Conservation (phyloP, 2,329 filamentous ascomycete genomes). For the Chalaropsis ovoidea region DNA sequence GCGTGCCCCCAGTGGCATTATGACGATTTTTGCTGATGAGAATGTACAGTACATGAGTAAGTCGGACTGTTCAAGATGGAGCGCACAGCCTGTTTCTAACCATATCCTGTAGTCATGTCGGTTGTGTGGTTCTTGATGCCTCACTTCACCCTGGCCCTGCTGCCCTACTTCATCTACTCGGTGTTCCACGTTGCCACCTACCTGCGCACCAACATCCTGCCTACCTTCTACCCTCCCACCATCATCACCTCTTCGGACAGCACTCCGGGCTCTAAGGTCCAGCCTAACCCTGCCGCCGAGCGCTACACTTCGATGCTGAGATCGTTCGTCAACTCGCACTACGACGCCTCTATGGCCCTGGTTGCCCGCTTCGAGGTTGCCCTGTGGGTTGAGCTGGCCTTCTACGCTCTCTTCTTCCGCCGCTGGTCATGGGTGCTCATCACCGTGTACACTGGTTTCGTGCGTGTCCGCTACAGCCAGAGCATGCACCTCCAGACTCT, state of each 20-base stretch:
- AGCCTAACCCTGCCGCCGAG: conserved; percentile 31
- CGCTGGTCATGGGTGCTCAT: conserved; percentile 86
- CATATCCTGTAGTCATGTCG: conserved; percentile 33
- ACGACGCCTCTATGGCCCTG: conserved; percentile 88
- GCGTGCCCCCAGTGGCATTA: conserved; percentile 47
- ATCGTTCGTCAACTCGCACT: conserved; percentile 94
- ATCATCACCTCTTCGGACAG: conserved; percentile 44
- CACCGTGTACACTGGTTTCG: conserved; percentile 77
- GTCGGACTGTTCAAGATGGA: conserved; percentile 32
- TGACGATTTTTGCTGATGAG: conserved; percentile 72
- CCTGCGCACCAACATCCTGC: conserved; percentile 84
- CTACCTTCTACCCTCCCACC: conserved; percentile 64
- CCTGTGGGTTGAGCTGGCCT: conserved; percentile 72
- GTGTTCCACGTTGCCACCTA: conserved; percentile 98
- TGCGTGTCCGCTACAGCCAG: conserved; percentile 81
- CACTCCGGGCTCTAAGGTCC: conserved; percentile 45
- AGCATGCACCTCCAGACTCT: conserved; percentile 85
- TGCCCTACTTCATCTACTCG: conserved; percentile 94
- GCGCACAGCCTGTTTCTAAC: neutral
- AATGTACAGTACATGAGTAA: conserved; percentile 95
- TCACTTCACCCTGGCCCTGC: conserved; percentile 79
- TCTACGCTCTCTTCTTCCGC: conserved; percentile 77
- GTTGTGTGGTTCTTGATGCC: conserved; percentile 91
- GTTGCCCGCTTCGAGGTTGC: conserved; percentile 81
- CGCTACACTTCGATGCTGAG: conserved; percentile 62